Evolutionary conservation across 495 filamentous ascomycete species (phyloP), one percentile per base, ranked within the genome.

Genomic region (Apodospora peruviana): DNA sequence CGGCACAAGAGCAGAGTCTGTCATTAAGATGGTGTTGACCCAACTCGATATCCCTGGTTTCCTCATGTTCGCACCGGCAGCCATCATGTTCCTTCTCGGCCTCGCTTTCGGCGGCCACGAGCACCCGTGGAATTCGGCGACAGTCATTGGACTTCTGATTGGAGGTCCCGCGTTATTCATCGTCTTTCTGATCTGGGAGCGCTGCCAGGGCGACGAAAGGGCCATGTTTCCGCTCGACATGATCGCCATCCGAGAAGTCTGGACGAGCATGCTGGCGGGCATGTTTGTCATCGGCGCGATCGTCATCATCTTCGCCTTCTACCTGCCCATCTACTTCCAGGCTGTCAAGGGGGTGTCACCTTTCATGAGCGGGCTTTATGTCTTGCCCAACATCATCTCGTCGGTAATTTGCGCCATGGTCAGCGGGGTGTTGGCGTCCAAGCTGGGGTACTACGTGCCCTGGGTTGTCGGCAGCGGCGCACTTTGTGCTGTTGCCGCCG

Each of bases 271-370:
- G 20, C 41, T 65, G 22, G 51, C 51, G 3, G 20, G 17, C 5
- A 45, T 56, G 36, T 57, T 62, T 10, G 47, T 59, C 18, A 48
- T 59, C 24, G 52, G 47, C 27, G 53, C 54, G 17, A 55, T 50
- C 1, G 54, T 49, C 19, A 45, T 64, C 24, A 51, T 40, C 22
- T 27, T 53, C 2, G 17, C 60, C 2, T 58, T 53, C 52, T 80
- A 77, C 47, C 57, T 85, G 1, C 81, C 82, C 2, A 74, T 86
- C 41, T 88, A 79, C 74, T 85, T 88, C 60, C 85, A 88, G 58
- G 74, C 74, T 4, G 75, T 81, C 56, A 69, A 73, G 48, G 70
- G 66, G 3, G 67, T 58, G 1, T 59, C 66, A 1, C 72, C 78
- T 5, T 52, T 69, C 22, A 68, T 65, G 43, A 77, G 72, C n/a